These are phyloP conservation scores for Trichoderma afroharzianum DNA, from an alignment of 2,329 filamentous ascomycete genomes.

Conservation along the genomic window DNA sequence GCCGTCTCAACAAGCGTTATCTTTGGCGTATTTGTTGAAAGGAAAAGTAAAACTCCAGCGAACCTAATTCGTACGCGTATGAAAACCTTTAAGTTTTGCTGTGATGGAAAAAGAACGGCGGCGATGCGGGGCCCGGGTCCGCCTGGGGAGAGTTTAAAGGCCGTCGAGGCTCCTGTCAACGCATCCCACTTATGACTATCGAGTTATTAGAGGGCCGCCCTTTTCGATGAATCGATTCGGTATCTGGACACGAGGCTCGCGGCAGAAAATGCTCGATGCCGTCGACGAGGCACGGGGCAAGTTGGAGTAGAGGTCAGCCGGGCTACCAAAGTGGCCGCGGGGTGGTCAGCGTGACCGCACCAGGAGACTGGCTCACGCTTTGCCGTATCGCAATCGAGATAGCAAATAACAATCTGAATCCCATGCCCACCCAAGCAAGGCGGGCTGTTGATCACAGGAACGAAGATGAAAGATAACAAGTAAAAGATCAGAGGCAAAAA, in stretches of 20 bases:
- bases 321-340: slow-evolving; percentile 15
- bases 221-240: not conserved
- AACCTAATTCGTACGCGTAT: not conserved
- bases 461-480: not conserved
- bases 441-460: slow-evolving; percentile 13
- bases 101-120: not conserved
- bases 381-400: slow-evolving; percentile 2
- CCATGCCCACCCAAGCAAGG: slow-evolving; percentile 14
- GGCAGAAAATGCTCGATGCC: slow-evolving; percentile 4
- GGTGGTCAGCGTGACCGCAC: slow-evolving; percentile 20
- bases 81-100: not conserved
- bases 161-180: not conserved
- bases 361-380: slow-evolving; percentile 10
- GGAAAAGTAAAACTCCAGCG: not conserved
- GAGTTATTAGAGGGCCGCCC: not conserved
- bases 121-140: not conserved
- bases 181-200: not conserved
- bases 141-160: slow-evolving; percentile 5
- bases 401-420: not conserved
- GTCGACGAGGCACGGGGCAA: slow-evolving; percentile 8
- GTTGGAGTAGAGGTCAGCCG: slow-evolving; percentile 16
- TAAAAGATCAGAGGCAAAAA: not conserved
- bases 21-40: not conserved
- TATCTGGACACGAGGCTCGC: not conserved
- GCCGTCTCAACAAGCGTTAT: not conserved